Base-by-base conservation (phyloP, 2,329 filamentous ascomycete species). In the Stemphylium vesicarium region DNA sequence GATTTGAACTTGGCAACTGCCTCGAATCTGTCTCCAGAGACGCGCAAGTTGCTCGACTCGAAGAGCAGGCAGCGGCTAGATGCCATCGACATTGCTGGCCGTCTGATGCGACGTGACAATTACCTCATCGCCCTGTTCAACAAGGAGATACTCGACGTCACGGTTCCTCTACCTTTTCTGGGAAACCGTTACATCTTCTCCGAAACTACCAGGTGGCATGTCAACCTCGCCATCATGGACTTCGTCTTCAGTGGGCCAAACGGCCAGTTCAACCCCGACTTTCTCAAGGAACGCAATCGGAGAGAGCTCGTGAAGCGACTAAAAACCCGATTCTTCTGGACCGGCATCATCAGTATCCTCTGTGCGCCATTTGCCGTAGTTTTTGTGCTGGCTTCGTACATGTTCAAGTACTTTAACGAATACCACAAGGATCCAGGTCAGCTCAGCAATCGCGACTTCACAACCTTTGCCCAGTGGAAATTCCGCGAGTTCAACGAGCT, bases 401-500 rank as follows among this genome's bases (percentile, higher is more conserved):
- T 99, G 68, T 92, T 98, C 71, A 92, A 89, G 29, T 96, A 98
- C 72, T 98, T 97, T 75, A 95, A 95, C 68, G 94, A 99, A 80
- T 97, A 96, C 71, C 92, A 96, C 76, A 96, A 93, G 70, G 96
- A 97, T 59, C 94, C 92, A 0, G 87, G 91, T 0, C 88, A 92
- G 59, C 85, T 96, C 33, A 90, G 91, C n/a, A 89, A 92, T 13
- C 87, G 95, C 36, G 88, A 92, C 62, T 99, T 97, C 72, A 98
- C 94, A 0, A 91, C 92, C 1, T 84, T 96, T 45, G 95, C 95
- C 0, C 90, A 96, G 73, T 99, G 95, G 95, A 98, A 97, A 69
- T 97, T 99, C 60, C 88, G 95, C 42, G 94, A 98, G 73, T 99
- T 98, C 82, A 99, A 99, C 69, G 95, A 99, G 75, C 82, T 99